Base-by-base conservation (phyloP, 495 filamentous ascomycete species). In the Tuber umbilicatum region DNA sequence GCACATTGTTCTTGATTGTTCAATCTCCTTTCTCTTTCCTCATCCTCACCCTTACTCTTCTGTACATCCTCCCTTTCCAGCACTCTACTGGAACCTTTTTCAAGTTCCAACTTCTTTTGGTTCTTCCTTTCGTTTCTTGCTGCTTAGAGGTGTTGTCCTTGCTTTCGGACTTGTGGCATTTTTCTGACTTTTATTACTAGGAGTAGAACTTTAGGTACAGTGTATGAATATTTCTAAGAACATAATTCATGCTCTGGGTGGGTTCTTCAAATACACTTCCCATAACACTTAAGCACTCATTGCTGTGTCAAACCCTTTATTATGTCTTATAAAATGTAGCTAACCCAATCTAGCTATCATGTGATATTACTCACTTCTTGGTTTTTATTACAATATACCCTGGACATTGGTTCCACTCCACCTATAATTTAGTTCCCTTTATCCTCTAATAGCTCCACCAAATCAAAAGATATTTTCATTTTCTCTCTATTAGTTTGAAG, bases 401-500 rank as follows among this genome's bases (percentile, higher is more conserved):
- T 1, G 21, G 47, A 50, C 47, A 50, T 50, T 50, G 1, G 47
- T 23, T 23, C n/a, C 3, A 6, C 21, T 7, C 21, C 47, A 50
- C 47, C 21, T 5, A n/a, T n/a, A 5, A 50, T 50, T 50, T n/a
- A 6, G 23, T 50, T 6, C 5, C 5, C 47, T 50, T 50, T 2
- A 50, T 50, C 47, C 47, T n/a, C 5, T 5, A 1, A n/a, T 50
- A 50, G n/a, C 47, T 50, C 6, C 47, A 50, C 47, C 47, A 50
- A 7, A 50, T 50, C 47, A 50, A 50, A 50, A n/a, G 47, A 5
- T 50, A 50, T 50, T 50, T 50, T 50, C 1, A 50, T 50, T 50
- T n/a, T 50, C 47, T n/a, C 47, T 50, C 47, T 50, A 50, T 50
- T 50, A 50, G 47, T 50, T 50, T 50, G 23, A 50, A 50, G 47